These are phyloP conservation scores for Naganishia sp. DNA, from an alignment of 1,284 basidiomycete genomes.

Conservation along the genomic window DNA sequence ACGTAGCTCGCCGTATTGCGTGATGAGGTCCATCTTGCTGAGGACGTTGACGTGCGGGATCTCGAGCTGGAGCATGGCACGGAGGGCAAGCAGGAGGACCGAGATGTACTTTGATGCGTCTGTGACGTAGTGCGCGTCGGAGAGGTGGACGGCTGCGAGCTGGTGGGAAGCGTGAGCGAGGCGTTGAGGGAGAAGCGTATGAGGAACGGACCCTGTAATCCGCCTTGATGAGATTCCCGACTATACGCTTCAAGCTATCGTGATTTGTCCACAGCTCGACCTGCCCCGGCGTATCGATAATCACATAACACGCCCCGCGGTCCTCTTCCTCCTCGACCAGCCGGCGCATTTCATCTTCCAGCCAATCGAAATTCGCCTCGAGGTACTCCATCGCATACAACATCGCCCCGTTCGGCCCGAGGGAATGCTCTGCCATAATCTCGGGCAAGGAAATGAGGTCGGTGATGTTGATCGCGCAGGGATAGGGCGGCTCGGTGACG, in stretches of 20 bases:
- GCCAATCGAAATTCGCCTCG: constrained; percentile 93
- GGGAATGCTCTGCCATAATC: constrained; percentile 78
- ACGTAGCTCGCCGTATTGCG: constrained; percentile 86
- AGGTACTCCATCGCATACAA: constrained; percentile 97
- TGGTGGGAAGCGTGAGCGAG: constrained; percentile 47
- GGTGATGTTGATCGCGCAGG: constrained; percentile 82
- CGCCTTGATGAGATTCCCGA: constrained; percentile 69
- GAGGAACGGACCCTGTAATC: constrained; percentile 75
- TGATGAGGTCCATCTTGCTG: constrained; percentile 89
- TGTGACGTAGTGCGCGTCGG: constrained; percentile 95
- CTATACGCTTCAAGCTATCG: constrained; percentile 76
- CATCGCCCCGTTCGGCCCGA: constrained; percentile 97
- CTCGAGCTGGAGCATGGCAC: constrained; percentile 97
- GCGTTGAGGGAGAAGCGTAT: not conserved
- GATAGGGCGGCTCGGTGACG: constrained; percentile 83
- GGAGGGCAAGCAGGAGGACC: constrained; percentile 82
- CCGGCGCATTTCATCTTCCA: constrained; percentile 69
- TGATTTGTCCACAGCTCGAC: constrained; percentile 98
- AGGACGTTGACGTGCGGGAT: constrained; percentile 96
- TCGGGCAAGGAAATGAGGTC: constrained; percentile 84
- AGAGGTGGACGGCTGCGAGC: constrained; percentile 92
- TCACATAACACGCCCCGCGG: constrained; percentile 63
- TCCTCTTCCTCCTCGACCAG: constrained; percentile 57
- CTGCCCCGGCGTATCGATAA: constrained; percentile 97
- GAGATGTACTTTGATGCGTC: constrained; percentile 95